Percentiles rank a stretch among this genome's conserved stretches.
phyloP scores from a whole-genome alignment of 2,329 filamentous ascomycete genomes.

The Talaromyces sp. region DNA sequence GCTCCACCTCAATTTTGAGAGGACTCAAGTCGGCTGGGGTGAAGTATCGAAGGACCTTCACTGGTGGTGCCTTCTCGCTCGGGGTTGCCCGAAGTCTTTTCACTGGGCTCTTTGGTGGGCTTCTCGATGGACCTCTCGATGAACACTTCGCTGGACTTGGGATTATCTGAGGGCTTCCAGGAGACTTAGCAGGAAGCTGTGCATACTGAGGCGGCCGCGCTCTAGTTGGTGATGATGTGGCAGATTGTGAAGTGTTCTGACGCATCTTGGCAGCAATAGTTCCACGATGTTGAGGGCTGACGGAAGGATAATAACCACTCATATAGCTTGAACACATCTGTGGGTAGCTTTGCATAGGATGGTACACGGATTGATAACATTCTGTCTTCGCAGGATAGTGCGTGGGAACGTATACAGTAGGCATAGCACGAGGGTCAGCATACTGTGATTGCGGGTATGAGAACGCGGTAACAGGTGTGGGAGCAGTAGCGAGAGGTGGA shows the following conservation, averaged over 20 bases:
- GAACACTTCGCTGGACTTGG: neutral
- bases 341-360: slow-evolving; percentile 10
- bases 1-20: slow-evolving; percentile 10
- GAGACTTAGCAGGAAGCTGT: neutral
- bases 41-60: neutral
- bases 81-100: neutral
- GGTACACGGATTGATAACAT: slow-evolving; percentile 15
- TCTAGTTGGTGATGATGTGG: neutral
- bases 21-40: slow-evolving; percentile 12
- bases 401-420: neutral
- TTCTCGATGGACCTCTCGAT: neutral
- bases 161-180: neutral
- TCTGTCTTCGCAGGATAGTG: slow-evolving; percentile 4
- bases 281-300: neutral
- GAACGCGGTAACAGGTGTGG: slow-evolving; percentile 1
- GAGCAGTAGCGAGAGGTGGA: slow-evolving; percentile 1
- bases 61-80: neutral
- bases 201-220: neutral
- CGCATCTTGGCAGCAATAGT: neutral
- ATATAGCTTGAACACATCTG: slow-evolving; percentile 9
- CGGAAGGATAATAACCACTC: neutral
- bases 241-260: neutral
- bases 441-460: slow-evolving; percentile 3
- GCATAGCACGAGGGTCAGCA: neutral
- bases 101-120: neutral